Percentiles rank a stretch among this genome's conserved stretches.
Evolutionary conservation across 2,329 filamentous ascomycete species (phyloP).

Genomic region (Fusarium euwallaceae): DNA sequence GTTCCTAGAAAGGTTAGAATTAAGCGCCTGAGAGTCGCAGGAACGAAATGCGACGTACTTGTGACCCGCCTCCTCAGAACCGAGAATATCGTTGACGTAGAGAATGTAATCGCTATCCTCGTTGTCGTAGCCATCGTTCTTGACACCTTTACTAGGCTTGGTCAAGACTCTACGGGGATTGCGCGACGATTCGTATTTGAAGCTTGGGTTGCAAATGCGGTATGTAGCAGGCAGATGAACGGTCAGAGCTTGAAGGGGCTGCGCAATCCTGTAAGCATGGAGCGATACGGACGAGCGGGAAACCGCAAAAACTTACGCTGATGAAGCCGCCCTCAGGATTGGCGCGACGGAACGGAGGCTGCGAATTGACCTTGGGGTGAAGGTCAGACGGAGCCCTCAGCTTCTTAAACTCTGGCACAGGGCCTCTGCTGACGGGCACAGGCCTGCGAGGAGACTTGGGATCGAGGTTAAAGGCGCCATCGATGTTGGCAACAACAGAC

Average conservation of each 20-base stretch:
- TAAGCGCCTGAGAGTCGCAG: conserved; percentile 7
- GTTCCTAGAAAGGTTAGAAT: conserved; percentile 69
- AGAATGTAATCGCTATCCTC: conserved; percentile 99
- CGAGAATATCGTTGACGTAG: conserved; percentile 98
- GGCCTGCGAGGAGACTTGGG: conserved; percentile 70
- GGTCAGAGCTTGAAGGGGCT: conserved; percentile 96
- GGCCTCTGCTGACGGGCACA: conserved; percentile 68
- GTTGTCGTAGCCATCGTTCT: conserved; percentile 99
- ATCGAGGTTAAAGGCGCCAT: conserved; percentile 71
- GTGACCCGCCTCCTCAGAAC: conserved; percentile 97
- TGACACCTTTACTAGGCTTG: conserved; percentile 97
- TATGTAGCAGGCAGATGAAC: conserved; percentile 94
- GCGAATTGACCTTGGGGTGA: conserved; percentile 84
- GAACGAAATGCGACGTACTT: conserved; percentile 72
- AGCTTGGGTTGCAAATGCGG: conserved; percentile 96
- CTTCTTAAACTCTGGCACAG: conserved; percentile 90
- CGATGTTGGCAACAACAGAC: conserved; percentile 78
- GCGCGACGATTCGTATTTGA: conserved; percentile 98
- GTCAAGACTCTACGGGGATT: conserved; percentile 96
- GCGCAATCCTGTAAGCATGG: conserved; percentile 35
- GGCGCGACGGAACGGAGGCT: conserved; percentile 91
- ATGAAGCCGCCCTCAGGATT: conserved; percentile 98
- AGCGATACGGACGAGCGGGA: neutral
- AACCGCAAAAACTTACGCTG: conserved; percentile 73
- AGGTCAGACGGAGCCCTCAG: conserved; percentile 80